phyloP scores from a whole-genome alignment of 2,329 filamentous ascomycete species.

The Diaporthe citrichinensis region DNA sequence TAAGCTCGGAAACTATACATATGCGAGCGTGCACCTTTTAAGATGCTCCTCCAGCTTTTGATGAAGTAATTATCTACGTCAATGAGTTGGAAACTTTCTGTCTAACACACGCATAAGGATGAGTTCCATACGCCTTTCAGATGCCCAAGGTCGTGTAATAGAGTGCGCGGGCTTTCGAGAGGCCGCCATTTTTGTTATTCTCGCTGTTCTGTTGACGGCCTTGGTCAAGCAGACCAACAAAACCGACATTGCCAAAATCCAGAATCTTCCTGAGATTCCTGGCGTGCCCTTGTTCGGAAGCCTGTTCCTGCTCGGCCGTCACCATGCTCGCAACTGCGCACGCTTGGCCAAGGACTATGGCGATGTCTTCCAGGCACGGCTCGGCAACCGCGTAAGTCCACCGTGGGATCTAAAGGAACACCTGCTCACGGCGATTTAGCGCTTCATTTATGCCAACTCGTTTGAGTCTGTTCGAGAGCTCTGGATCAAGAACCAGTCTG shows the following conservation, averaged over 20 bases:
- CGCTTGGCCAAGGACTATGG: slow-evolving; percentile 4
- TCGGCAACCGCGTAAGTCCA: slow-evolving; percentile 1
- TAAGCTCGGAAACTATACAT: neutral
- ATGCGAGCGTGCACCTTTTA: neutral
- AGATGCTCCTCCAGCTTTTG: neutral
- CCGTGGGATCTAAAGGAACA: neutral
- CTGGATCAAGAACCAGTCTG: slow-evolving; percentile 13
- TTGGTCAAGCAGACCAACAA: neutral
- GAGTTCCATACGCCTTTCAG: neutral
- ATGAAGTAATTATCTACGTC: neutral
- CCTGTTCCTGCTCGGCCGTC: neutral
- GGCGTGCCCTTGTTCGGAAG: slow-evolving; percentile 1
- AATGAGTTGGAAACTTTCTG: neutral
- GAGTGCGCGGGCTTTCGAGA: neutral
- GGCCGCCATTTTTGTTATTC: neutral
- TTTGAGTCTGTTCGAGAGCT: slow-evolving; percentile 13
- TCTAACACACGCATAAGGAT: neutral
- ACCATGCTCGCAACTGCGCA: slow-evolving; percentile 8
- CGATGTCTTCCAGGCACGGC: slow-evolving; percentile 4
- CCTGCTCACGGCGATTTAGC: neutral
- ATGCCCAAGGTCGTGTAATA: neutral
- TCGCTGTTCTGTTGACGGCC: neutral
- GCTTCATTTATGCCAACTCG: slow-evolving; percentile 2
- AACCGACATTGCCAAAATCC: neutral
- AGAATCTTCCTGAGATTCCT: slow-evolving; percentile 4